phyloP scores from a whole-genome alignment of 208 protist species.

The Phytomonas francai region DNA sequence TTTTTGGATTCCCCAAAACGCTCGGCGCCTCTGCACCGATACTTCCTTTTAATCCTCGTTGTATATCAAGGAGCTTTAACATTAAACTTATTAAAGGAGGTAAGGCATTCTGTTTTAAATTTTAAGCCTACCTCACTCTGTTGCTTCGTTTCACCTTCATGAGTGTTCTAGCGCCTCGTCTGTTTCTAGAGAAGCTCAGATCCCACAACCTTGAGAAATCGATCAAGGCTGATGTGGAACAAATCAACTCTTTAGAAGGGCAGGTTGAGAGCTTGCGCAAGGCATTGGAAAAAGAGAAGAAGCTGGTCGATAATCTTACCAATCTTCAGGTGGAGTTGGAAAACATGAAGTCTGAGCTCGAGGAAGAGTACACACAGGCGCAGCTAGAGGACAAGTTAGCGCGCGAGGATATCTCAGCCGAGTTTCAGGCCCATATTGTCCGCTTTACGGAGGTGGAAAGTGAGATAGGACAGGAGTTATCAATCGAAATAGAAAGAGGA shows the following conservation, averaged over 20 bases:
- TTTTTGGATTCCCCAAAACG: not conserved
- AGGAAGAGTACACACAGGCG: conserved; percentile 33
- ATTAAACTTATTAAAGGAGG: not conserved
- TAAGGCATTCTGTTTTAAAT: not conserved
- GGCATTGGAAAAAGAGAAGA: conserved; percentile 23
- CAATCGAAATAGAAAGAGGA: conserved; percentile 30
- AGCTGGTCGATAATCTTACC: conserved; percentile 24
- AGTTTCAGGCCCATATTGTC: conserved; percentile 12
- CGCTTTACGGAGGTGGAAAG: not conserved
- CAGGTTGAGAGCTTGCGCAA: not conserved
- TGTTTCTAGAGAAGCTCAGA: not conserved
- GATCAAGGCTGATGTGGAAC: not conserved
- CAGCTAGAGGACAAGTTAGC: conserved; percentile 38
- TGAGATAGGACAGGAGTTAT: conserved; percentile 29
- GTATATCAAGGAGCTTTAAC: not conserved
- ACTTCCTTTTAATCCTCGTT: not conserved
- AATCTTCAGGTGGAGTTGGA: conserved; percentile 26
- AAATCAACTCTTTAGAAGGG: not conserved
- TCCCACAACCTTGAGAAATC: not conserved
- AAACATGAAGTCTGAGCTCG: conserved; percentile 37
- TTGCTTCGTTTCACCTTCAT: not conserved
- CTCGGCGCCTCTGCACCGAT: not conserved
- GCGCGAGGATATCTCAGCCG: conserved; percentile 30
- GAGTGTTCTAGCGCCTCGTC: not conserved
- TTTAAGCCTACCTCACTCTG: not conserved